Base-by-base conservation (phyloP, 1,284 basidiomycete species). In the Sporisorium iseilematis-ciliati region DNA sequence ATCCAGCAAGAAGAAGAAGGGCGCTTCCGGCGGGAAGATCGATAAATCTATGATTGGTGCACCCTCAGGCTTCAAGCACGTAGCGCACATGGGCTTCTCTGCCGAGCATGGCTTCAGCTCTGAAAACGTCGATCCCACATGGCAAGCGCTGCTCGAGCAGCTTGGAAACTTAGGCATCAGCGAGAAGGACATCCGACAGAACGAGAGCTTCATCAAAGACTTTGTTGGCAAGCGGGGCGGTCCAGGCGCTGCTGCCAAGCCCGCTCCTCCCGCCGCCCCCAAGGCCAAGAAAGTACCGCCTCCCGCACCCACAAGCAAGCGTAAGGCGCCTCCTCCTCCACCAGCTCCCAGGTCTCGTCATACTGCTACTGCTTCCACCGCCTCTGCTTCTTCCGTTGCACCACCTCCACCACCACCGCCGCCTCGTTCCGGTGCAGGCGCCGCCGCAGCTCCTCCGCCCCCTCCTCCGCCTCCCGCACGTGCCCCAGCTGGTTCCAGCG, bases 51-150 rank as follows among this genome's bases (percentile, higher is more conserved):
- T 93, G 88, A 97, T 97, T 60, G 94, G 93, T 12, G 92, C 89
- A 0, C 95, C 95, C 1, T 90, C 87, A 18, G 77, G 86, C 4
- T 97, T 97, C 88, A 89, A 91, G 75, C 95, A 98, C 83, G 89
- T 97, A 48, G 94, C 93, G 0, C 95, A 97, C 84, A 97, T 99
- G 93, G 95, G 95, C 25, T 97, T 92, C 85, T 92, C 96, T 78
- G 86, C 90, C 0, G 91, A 96, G 77, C 90, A 91, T 42, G 95
- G 95, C 5, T 97, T 95, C 85, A 91, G 91, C 0, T 92, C 92
- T 1, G 89, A 89, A 38, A 93, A 93, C 67, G 93, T 97, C n/a
- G 96, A 98, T 86, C 91, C 93, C 4, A 93, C 92, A 8, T 99
- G 96, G 96, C 89, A 91, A 64, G 88, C 91, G 0, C 87, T 98